Percentiles rank a stretch among this genome's conserved stretches.
Conservation (phyloP, 768 basidiomycete genomes). For the Clitopilus passeckerianus region DNA sequence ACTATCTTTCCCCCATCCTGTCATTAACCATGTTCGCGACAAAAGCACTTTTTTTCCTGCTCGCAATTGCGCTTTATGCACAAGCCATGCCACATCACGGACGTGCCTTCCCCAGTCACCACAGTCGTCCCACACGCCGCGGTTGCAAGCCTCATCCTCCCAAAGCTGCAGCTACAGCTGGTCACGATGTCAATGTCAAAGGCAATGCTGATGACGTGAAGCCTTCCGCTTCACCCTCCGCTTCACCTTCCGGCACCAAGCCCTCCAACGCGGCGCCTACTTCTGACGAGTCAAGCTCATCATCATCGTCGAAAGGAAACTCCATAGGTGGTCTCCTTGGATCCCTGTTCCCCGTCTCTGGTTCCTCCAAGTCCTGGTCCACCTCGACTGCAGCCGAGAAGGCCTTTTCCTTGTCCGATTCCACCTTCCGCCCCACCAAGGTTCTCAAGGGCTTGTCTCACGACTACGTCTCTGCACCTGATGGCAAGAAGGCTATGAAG, state of each 20-base stretch:
- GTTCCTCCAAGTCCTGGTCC: constrained; percentile 37
- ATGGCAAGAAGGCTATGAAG: constrained; percentile 47
- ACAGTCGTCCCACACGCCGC: background rate
- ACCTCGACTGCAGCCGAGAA: constrained; percentile 30
- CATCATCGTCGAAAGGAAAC: constrained; percentile 4
- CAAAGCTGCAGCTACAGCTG: background rate
- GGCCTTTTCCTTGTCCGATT: constrained; percentile 36
- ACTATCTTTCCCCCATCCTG: constrained; percentile 9
- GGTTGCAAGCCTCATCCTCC: background rate
- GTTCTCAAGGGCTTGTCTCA: constrained; percentile 31
- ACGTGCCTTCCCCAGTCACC: background rate
- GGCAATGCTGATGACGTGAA: background rate
- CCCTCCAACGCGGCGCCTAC: background rate
- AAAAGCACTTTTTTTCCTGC: constrained; percentile 14
- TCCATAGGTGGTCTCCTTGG: constrained; percentile 15
- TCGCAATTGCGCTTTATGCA: constrained; percentile 18
- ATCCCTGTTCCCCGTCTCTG: constrained; percentile 37
- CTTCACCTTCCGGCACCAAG: too few relatives aligned
- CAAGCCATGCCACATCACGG: constrained; percentile 15
- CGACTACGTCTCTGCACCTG: constrained; percentile 38
- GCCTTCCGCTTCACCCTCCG: background rate
- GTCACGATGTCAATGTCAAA: background rate
- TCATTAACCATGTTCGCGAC: constrained; percentile 16
- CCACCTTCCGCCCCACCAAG: constrained; percentile 37
- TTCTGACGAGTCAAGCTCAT: background rate